Evolutionary conservation across 2,329 filamentous ascomycete species (phyloP).

Genomic region (Dendrostoma leiphaemia): DNA sequence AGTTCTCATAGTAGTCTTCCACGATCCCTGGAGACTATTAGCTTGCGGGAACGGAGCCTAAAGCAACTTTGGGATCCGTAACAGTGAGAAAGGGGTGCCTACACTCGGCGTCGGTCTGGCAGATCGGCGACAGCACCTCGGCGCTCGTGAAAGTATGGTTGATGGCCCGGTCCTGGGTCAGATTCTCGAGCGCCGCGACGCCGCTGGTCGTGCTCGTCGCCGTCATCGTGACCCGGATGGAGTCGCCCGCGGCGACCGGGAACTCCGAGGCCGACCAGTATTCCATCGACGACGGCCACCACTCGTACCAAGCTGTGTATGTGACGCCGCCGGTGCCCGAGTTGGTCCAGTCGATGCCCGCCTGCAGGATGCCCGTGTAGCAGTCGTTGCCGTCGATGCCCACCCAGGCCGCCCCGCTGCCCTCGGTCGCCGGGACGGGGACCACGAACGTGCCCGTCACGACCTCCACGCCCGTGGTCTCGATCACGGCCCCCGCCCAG

Average conservation of each 20-base stretch:
- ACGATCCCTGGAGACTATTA: too few relatives aligned
- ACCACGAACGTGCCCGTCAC: not conserved
- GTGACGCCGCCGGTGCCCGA: not conserved
- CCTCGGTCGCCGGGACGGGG: not conserved
- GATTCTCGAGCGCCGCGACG: not conserved
- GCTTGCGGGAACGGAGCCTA: too few relatives aligned
- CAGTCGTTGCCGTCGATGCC: not conserved
- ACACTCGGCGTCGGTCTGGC: not conserved
- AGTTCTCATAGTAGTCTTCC: not conserved
- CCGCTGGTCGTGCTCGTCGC: not conserved
- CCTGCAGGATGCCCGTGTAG: not conserved
- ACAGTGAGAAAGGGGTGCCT: too few relatives aligned
- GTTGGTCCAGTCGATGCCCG: not conserved
- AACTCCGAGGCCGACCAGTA: not conserved
- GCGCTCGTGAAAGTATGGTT: not conserved
- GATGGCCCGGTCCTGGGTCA: not conserved
- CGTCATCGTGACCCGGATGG: not conserved
- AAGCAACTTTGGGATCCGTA: too few relatives aligned
- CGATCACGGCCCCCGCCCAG: not conserved
- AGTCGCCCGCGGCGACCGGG: not conserved
- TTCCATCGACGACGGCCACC: not conserved
- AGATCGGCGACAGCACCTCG: not conserved
- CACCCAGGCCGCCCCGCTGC: not conserved
- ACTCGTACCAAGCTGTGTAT: not conserved
- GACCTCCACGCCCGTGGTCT: not conserved